Evolutionary conservation across 176 grass and related monocot genomes (phyloP), one percentile per base, ranked within the genome.

Genomic region (Lolium multiflorum): DNA sequence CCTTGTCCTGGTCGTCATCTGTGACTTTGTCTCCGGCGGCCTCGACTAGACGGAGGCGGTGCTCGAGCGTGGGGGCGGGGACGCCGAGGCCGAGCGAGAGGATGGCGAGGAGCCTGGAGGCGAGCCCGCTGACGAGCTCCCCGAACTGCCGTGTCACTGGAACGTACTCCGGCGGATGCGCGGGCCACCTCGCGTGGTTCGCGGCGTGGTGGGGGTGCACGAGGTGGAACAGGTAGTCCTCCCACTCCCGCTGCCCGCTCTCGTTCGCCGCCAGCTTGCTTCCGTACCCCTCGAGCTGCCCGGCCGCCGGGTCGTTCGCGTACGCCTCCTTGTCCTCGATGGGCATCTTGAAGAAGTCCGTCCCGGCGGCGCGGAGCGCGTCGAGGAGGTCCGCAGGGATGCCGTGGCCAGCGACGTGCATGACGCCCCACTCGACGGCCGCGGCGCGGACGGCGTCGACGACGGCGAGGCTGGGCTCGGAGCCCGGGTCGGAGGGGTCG

Each of bases 151-250:
- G 56, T 0, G 84, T 87, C 56, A 82, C 57, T 10, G 56, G 24
- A 2, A 84, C 75, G 79, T 98, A 98, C 49, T 96, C 76, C 0
- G 66, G 61, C 2, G 90, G 92, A 18, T 96, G 26, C 4, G 82
- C 78, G 1, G 93, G 96, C 96, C 92, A 98, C 63, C 82, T 67
- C 0, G 78, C 59, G 46, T 91, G 25, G 77, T 98, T 68, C 11
- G 79, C 66, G 78, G 90, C 88, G 55, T 78, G 14, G 14, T 87
- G 46, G 0, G 96, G 93, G 16, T 94, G 84, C n/a, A 95, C 52
- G 24, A 98, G 91, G 88, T 98, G 96, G 88, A 98, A 96, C 78
- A 94, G 87, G 80, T 98, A 96, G 87, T 94, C 96, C 93, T 98
- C 89, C 93, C 96, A 98, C 86, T 98, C 93, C 1, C 89, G 75